Evolutionary conservation across 2,329 filamentous ascomycete genomes (phyloP).

Genomic region (Pestalotiopsis sp.): DNA sequence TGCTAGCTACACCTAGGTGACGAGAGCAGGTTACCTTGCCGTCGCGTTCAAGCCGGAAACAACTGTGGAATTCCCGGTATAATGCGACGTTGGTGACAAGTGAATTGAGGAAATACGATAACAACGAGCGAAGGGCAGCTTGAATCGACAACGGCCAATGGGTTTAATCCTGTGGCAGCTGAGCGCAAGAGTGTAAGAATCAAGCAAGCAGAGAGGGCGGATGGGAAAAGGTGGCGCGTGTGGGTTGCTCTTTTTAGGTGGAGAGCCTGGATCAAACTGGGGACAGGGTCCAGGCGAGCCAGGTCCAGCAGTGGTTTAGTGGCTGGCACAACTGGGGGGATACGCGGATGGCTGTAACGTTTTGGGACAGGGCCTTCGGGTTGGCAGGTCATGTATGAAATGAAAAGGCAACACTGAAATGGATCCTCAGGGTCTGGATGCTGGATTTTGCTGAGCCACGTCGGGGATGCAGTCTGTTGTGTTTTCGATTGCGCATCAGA

Average conservation of each 20-base stretch:
- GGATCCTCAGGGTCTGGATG: neutral
- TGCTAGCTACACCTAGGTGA: neutral
- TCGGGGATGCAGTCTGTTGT: neutral
- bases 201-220: conserved; percentile 9
- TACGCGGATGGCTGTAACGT: neutral
- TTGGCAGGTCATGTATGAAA: neutral
- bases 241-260: conserved; percentile 12
- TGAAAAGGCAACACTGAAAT: neutral
- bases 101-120: neutral
- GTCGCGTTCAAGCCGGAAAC: neutral
- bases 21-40: neutral
- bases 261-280: conserved; percentile 5
- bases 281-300: conserved; percentile 3
- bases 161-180: neutral
- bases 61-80: neutral
- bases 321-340: neutral
- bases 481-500: neutral
- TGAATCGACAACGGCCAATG: neutral
- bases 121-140: neutral
- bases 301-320: conserved; percentile 6
- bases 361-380: neutral
- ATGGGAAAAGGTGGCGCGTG: conserved; percentile 15
- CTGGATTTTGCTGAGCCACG: neutral
- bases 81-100: neutral
- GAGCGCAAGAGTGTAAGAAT: conserved; percentile 4